A percentile compares a stretch with the other conserved stretches of the same genome.
These are phyloP conservation scores for Leishmania tropica DNA, from an alignment of 208 protist genomes.

Conservation along the genomic window DNA sequence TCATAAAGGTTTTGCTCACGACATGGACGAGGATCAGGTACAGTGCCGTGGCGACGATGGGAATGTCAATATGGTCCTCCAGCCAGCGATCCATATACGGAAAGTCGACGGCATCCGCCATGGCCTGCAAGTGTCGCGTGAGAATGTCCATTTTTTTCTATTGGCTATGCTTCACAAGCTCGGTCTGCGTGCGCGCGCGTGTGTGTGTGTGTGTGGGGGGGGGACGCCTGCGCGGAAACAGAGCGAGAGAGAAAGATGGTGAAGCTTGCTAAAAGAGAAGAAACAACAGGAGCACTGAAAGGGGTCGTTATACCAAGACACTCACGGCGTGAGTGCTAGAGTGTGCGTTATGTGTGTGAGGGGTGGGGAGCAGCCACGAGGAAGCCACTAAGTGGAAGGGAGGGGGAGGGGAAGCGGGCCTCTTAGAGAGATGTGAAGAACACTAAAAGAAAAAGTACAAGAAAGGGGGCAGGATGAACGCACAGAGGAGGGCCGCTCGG, in stretches of 20 bases:
- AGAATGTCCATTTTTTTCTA: conserved; percentile 26
- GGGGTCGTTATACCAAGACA: neutral
- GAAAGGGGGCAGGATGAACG: no score
- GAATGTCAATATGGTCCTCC: conserved; percentile 48
- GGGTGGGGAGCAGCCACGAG: no score
- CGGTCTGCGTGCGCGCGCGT: neutral
- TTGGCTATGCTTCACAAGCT: neutral
- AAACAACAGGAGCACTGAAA: neutral
- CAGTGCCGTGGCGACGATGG: conserved; percentile 32
- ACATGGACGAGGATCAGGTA: conserved; percentile 55
- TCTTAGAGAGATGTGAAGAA: neutral
- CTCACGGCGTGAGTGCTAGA: no score
- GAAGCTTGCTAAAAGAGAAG: neutral
- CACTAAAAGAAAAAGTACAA: neutral
- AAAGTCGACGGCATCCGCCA: conserved; percentile 30
- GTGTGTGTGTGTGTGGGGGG: neutral
- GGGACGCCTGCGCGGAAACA: neutral
- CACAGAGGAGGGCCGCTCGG: neutral
- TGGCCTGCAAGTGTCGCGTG: conserved; percentile 27
- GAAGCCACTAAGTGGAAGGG: neutral
- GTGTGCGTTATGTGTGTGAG: neutral
- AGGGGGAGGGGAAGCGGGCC: neutral
- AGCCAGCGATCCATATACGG: conserved; percentile 30
- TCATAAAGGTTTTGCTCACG: conserved; percentile 38
- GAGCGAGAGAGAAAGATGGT: neutral